These are phyloP conservation scores for Ustilago curta DNA, from an alignment of 1,284 basidiomycete species.

Conservation along the genomic window DNA sequence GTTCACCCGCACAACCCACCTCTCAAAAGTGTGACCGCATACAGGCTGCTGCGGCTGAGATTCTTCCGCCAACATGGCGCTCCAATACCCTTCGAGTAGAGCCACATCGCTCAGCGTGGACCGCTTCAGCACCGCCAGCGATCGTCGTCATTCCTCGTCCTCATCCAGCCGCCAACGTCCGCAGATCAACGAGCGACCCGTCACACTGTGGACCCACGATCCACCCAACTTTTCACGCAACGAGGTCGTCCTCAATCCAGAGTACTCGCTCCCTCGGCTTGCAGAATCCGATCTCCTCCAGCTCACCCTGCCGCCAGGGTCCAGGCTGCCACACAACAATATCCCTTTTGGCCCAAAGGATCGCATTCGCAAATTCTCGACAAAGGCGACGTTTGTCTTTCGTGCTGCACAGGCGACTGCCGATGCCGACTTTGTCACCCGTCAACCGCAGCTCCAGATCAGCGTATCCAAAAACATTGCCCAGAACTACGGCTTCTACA, in stretches of 20 bases:
- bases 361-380: constrained; percentile 22
- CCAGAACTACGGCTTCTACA: constrained; percentile 57
- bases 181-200: constrained; percentile 48
- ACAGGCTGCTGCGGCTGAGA: not conserved
- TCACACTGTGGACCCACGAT: constrained; percentile 65
- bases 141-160: constrained; percentile 48
- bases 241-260: constrained; percentile 66
- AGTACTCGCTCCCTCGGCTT: constrained; percentile 52
- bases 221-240: constrained; percentile 65
- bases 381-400: constrained; percentile 59
- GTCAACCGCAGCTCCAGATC: constrained; percentile 62
- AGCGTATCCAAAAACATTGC: constrained; percentile 61
- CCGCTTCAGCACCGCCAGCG: constrained; percentile 42
- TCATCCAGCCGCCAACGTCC: constrained; percentile 39
- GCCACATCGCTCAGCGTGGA: constrained; percentile 49
- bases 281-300: constrained; percentile 63
- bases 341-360: constrained; percentile 42
- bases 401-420: constrained; percentile 50
- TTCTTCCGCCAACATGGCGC: constrained; percentile 8
- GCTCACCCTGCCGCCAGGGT: constrained; percentile 39
- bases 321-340: constrained; percentile 24
- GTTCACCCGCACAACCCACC: not conserved
- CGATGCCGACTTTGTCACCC: constrained; percentile 56
- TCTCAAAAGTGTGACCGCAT: not conserved
- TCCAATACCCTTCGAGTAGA: constrained; percentile 30